Conservation (phyloP, 805 yeast species). For the Aciculoconidium aculeatum region DNA sequence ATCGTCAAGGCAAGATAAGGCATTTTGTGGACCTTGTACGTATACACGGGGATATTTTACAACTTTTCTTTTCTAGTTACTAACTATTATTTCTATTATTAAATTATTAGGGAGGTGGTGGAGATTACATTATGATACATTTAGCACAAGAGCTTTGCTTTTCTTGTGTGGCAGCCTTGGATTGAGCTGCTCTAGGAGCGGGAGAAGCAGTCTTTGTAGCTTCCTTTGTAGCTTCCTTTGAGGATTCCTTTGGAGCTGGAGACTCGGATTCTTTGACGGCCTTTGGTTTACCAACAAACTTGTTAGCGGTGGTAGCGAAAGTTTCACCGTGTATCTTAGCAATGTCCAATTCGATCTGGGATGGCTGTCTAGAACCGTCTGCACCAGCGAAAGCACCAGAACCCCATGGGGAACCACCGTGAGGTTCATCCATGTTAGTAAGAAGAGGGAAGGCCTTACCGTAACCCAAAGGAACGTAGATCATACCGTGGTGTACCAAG, state of each 20-base stretch:
- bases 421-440: slow-evolving; percentile 57
- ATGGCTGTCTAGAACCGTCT: slow-evolving; percentile 70
- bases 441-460: slow-evolving; percentile 48
- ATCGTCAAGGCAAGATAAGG: background rate
- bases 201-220: slow-evolving; percentile 2
- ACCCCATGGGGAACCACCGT: slow-evolving; percentile 86
- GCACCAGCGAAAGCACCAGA: slow-evolving; percentile 73
- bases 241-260: background rate
- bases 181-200: slow-evolving; percentile 8
- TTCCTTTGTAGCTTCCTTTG: background rate
- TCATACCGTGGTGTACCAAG: slow-evolving; percentile 71
- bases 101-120: too few species aligned
- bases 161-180: slow-evolving; percentile 7
- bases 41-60: too few species aligned
- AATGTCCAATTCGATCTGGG: slow-evolving; percentile 56
- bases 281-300: slow-evolving; percentile 13
- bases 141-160: slow-evolving; percentile 10
- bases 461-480: slow-evolving; percentile 75
- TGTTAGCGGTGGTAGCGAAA: slow-evolving; percentile 46
- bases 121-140: slow-evolving; percentile 10
- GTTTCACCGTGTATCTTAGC: slow-evolving; percentile 63
- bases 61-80: slow-evolving; percentile 1
- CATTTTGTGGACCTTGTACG: background rate
- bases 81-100: slow-evolving; percentile 2
- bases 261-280: too few species aligned